Evolutionary conservation across 805 yeast genomes (phyloP).

Genomic region (Millerago galiae): DNA sequence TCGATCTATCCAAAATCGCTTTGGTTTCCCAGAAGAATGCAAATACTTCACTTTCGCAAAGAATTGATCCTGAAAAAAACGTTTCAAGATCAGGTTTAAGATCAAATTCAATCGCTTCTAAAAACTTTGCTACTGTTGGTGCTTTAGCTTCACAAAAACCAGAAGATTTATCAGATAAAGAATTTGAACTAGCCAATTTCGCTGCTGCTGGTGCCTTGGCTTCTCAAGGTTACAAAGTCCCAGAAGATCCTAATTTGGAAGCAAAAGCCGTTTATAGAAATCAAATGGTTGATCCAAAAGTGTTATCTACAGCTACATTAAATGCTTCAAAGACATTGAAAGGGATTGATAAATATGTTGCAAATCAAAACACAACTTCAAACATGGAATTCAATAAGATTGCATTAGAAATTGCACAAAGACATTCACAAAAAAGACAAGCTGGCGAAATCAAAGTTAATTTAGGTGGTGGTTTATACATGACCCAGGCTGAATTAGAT

Average conservation of each 20-base stretch:
- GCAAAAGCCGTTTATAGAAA: constrained; percentile 30
- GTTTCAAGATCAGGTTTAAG: constrained; percentile 33
- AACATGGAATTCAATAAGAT: constrained; percentile 58
- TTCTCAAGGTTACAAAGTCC: constrained; percentile 35
- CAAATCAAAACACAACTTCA: constrained; percentile 37
- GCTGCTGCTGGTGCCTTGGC: constrained; percentile 42
- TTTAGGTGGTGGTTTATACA: constrained; percentile 82
- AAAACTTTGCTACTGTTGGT: constrained; percentile 46
- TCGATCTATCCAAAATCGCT: constrained; percentile 47
- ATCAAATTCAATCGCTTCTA: constrained; percentile 29
- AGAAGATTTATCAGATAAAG: neutral
- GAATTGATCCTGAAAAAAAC: constrained; percentile 25
- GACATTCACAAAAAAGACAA: constrained; percentile 50
- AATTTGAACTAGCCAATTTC: neutral
- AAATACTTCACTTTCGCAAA: constrained; percentile 20
- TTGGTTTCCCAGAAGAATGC: constrained; percentile 40
- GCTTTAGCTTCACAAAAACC: constrained; percentile 20
- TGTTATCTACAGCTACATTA: constrained; percentile 44
- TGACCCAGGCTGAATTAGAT: constrained; percentile 71
- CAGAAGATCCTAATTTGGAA: constrained; percentile 38
- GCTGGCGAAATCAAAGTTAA: constrained; percentile 45
- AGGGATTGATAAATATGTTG: constrained; percentile 34
- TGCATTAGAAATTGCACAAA: constrained; percentile 75
- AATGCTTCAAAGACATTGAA: constrained; percentile 39
- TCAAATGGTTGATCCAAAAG: constrained; percentile 34